Evolutionary conservation across 2,329 filamentous ascomycete species (phyloP), one percentile per base, ranked within the genome.

Genomic region (Dothiorella sarmentorum): DNA sequence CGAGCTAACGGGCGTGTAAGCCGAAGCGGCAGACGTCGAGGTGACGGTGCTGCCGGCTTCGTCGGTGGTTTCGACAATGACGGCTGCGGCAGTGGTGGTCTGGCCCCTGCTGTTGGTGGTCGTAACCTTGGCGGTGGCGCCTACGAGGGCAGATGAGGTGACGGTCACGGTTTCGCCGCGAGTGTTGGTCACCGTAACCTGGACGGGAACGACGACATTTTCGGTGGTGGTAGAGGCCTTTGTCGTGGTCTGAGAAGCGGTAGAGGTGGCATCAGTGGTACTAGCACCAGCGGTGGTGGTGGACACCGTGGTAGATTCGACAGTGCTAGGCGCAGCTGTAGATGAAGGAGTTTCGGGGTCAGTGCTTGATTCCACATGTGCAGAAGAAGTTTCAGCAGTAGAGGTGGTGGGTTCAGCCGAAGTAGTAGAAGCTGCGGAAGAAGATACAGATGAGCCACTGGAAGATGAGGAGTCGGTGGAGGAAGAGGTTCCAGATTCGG

Each of bases 101-200:
- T 65, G 62, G 62, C 77, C 76, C 10, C 65, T 52, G 35, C 61
- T 58, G 65, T 78, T 69, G 43, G 77, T 79, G n/a, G 65, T 68
- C 13, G 65, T 67, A 56, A 75, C 72, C 1, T 71, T 73, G 44
- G 73, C 74, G 18, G 69, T 72, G 33, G 75, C 67, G 38, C 74
- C 68, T 52, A 71, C 69, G 57, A 79, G 71, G 52, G 75, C 72
- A 5, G 69, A 67, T 5, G 71, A 74, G 4, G 76, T 75, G n/a
- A 70, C 64, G 6, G 73, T 65, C 3, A 67, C 60, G 9, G 69
- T 65, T 27, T 61, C 67, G 61, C 76, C 76, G 26, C 65, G 65
- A 27, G 64, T 64, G 59, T 74, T 63, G 15, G 74, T 77, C 2
- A 75, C 72, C 1, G 74, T 73, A 51, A 73, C 61, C 18, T 68